Conservation (phyloP, 192 early-diverging fungal genomes). For the Backusella liffmaniae region DNA sequence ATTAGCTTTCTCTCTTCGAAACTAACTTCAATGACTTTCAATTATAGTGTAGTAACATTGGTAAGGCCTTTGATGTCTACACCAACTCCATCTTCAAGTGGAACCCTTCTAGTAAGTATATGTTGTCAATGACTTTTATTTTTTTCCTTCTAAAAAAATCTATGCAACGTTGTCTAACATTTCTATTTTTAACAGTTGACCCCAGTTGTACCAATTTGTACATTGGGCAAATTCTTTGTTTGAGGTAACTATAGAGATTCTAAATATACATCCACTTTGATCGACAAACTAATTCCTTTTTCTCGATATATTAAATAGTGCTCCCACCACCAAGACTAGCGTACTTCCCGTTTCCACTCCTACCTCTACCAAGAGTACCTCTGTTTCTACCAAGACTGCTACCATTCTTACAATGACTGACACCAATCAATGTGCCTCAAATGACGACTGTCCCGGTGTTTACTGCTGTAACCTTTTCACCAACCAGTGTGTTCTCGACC, state of each 20-base stretch:
- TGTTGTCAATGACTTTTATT: not conserved
- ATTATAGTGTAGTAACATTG: slow-evolving; percentile 18
- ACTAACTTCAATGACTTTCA: not conserved
- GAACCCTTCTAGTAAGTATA: slow-evolving; percentile 22
- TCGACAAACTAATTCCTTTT: not conserved
- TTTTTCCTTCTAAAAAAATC: not conserved
- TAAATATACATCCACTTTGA: not conserved
- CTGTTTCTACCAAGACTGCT: slow-evolving; percentile 3
- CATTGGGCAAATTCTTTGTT: slow-evolving; percentile 27
- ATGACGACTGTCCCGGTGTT: slow-evolving; percentile 26
- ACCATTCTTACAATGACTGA: slow-evolving; percentile 14
- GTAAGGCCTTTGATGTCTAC: not conserved
- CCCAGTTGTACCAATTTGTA: slow-evolving; percentile 26
- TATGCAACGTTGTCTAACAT: not conserved
- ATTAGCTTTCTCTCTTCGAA: not conserved
- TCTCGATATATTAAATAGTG: not conserved
- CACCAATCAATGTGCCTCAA: slow-evolving; percentile 7
- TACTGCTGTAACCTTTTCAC: slow-evolving; percentile 27
- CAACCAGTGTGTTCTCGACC: slow-evolving; percentile 25
- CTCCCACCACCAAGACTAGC: slow-evolving; percentile 9
- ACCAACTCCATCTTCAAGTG: slow-evolving; percentile 18
- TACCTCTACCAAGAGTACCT: not conserved
- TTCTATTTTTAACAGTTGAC: slow-evolving; percentile 8
- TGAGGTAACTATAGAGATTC: slow-evolving; percentile 8
- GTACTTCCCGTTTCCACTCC: not conserved